Evolutionary conservation across 257 asterid genomes (phyloP).

Genomic region (Asclepias syriaca): DNA sequence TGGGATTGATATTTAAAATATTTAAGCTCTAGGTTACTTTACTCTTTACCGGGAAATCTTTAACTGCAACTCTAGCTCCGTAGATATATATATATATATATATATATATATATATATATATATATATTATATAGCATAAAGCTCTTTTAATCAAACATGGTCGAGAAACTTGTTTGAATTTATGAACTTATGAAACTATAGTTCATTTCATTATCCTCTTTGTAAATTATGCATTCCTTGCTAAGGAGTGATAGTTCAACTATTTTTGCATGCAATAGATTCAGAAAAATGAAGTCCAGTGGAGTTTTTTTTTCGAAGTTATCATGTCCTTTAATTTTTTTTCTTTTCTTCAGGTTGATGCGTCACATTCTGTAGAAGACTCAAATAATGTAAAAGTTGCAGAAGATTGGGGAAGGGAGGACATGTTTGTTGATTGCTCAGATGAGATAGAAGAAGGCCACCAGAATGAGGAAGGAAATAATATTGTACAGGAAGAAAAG

Average conservation of each 20-base stretch:
- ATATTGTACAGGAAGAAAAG: conserved; percentile 31
- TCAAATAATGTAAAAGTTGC: conserved; percentile 33
- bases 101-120: too few species aligned
- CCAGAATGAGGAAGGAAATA: conserved; percentile 48
- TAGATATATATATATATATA: background rate
- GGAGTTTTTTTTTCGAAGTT: background rate
- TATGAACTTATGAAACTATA: background rate
- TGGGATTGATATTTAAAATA: background rate
- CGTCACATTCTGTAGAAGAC: conserved; percentile 25
- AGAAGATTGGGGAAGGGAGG: conserved; percentile 74
- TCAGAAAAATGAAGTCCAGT: background rate
- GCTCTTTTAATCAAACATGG: background rate
- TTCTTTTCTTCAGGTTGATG: conserved; percentile 16
- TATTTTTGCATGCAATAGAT: background rate
- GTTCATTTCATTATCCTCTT: background rate
- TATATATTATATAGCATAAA: background rate
- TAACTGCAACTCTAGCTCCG: background rate
- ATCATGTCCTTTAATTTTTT: background rate
- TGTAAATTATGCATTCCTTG: background rate
- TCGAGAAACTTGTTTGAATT: background rate
- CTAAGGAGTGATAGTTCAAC: background rate
- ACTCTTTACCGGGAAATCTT: background rate
- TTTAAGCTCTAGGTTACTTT: background rate
- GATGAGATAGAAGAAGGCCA: conserved; percentile 84
- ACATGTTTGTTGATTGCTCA: conserved; percentile 91